phyloP scores from a whole-genome alignment of 108 stramenopile species.

The Skeletonema menzelii region DNA sequence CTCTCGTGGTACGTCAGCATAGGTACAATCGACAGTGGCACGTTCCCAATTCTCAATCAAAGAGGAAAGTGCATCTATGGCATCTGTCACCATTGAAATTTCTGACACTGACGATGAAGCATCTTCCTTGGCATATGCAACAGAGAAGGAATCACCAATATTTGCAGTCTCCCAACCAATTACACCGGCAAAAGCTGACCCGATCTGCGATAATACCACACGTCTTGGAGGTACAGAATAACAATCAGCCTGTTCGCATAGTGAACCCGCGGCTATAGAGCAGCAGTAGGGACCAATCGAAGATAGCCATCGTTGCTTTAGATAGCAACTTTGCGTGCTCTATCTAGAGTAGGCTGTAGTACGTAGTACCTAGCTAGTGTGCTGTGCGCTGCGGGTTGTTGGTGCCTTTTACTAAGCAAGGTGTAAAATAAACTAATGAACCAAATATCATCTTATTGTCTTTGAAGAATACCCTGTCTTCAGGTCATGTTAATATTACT shows the following conservation, averaged over 20 bases:
- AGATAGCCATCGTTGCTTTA: not conserved
- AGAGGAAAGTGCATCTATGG: slow-evolving; percentile 20
- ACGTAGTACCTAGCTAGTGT: too few species aligned
- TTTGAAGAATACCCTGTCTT: too few species aligned
- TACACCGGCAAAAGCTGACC: too few species aligned
- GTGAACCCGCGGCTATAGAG: not conserved
- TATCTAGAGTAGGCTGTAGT: too few species aligned
- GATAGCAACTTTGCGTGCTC: too few species aligned
- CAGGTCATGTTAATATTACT: too few species aligned
- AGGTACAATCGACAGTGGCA: slow-evolving; percentile 77
- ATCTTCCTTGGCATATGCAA: slow-evolving; percentile 6
- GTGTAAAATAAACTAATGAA: too few species aligned
- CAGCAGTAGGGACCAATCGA: not conserved
- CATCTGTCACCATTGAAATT: slow-evolving; percentile 9
- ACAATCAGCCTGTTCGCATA: not conserved
- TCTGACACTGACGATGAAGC: slow-evolving; percentile 11
- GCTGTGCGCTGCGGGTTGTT: too few species aligned
- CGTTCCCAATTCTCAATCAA: slow-evolving; percentile 48
- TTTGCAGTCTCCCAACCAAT: too few species aligned
- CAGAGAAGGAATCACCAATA: too few species aligned
- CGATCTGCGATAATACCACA: not conserved
- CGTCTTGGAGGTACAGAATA: not conserved
- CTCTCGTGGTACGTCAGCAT: slow-evolving; percentile 82
- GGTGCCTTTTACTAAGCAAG: too few species aligned
- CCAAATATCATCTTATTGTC: too few species aligned